These are phyloP conservation scores for Allium fistulosum DNA, from an alignment of 106 monocot genomes.

Conservation along the genomic window DNA sequence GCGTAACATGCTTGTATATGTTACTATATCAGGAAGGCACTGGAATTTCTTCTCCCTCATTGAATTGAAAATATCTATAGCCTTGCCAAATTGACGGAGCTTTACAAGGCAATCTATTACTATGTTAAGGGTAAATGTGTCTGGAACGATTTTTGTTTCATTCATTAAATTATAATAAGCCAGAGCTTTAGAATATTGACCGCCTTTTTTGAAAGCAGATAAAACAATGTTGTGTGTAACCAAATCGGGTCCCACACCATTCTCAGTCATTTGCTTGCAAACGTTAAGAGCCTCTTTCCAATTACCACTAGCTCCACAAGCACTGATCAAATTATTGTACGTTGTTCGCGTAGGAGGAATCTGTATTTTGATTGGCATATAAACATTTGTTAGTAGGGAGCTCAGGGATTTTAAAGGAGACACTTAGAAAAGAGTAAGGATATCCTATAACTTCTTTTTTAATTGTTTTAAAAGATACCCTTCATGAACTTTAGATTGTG, in stretches of 20 bases:
- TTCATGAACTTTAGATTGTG: too few species aligned
- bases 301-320: slow-evolving; percentile 82
- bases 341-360: slow-evolving; percentile 90
- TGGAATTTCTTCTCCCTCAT: slow-evolving; percentile 58
- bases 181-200: slow-evolving; percentile 80
- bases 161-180: slow-evolving; percentile 95
- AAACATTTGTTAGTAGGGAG: too few species aligned
- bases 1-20: slow-evolving; percentile 76
- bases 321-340: slow-evolving; percentile 93
- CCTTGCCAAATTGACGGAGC: slow-evolving; percentile 70
- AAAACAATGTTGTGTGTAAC: slow-evolving; percentile 89
- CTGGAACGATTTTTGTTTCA: slow-evolving; percentile 41
- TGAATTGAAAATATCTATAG: slow-evolving; percentile 73
- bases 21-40: slow-evolving; percentile 72
- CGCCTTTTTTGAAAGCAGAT: slow-evolving; percentile 81
- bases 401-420: too few species aligned
- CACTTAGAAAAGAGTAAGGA: too few species aligned
- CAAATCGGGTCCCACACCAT: slow-evolving; percentile 97
- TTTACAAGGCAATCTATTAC: slow-evolving; percentile 85
- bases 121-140: slow-evolving; percentile 73
- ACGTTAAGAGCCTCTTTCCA: slow-evolving; percentile 88
- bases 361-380: slow-evolving; percentile 22
- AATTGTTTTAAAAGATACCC: too few species aligned
- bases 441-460: too few species aligned
- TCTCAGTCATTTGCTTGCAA: slow-evolving; percentile 94